These are phyloP conservation scores for apple (Malus domestica) DNA, from an alignment of 306 rosid genomes.

Conservation along the genomic window ASM211411v1 NC_041794.1:24993501-24994000, in stretches of 20 bases:
- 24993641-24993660: slow-evolving; percentile 23
- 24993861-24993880: not conserved
- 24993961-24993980: no score
- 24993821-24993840: not conserved
- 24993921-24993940: not conserved
- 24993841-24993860: not conserved
- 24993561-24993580: slow-evolving; percentile 53
- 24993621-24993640: not conserved
- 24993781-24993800: not conserved
- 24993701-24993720: slow-evolving; percentile 53
- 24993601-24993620: slow-evolving; percentile 23
- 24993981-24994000: no score
- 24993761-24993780: not conserved
- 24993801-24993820: not conserved
- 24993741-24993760: slow-evolving; percentile 8
- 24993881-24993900: not conserved
- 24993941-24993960: not conserved
- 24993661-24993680: slow-evolving; percentile 36
- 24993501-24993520: slow-evolving; percentile 55
- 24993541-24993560: slow-evolving; percentile 52
- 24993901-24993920: not conserved
- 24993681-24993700: slow-evolving; percentile 60
- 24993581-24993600: slow-evolving; percentile 35
- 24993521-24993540: slow-evolving; percentile 63
- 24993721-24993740: slow-evolving; percentile 47